Evolutionary conservation across 371 early-diverging fungal genomes (phyloP).

Genomic region (Zopfochytrium polystomum): DNA sequence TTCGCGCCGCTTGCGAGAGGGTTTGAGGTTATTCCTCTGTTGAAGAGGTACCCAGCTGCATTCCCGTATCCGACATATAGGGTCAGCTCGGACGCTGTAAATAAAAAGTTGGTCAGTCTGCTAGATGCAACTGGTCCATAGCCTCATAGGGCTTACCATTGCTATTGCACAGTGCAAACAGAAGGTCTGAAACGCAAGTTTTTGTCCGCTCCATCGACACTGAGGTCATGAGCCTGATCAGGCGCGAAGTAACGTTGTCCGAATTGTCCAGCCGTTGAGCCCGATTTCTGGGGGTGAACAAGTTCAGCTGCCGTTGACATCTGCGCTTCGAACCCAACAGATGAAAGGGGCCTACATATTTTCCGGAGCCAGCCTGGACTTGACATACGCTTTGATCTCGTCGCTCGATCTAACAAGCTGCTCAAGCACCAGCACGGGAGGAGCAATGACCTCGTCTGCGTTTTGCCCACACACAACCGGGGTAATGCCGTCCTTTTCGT

Average conservation of each 20-base stretch:
- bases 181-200: conserved; percentile 66
- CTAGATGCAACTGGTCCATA: background rate
- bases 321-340: too few relatives aligned
- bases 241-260: conserved; percentile 53
- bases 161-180: conserved; percentile 73
- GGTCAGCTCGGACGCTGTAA: conserved; percentile 64
- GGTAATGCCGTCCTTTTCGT: background rate
- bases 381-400: conserved; percentile 38
- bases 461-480: conserved; percentile 31
- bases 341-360: too few relatives aligned
- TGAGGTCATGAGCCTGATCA: conserved; percentile 76
- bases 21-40: conserved; percentile 31
- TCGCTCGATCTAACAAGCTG: conserved; percentile 53
- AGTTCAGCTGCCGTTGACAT: too few relatives aligned
- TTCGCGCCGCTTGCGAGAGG: conserved; percentile 49
- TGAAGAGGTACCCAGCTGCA: conserved; percentile 78
- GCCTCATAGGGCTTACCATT: conserved; percentile 52
- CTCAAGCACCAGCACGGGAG: conserved; percentile 58
- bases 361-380: conserved; percentile 34
- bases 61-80: conserved; percentile 88
- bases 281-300: too few relatives aligned
- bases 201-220: conserved; percentile 56
- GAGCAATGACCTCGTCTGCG: conserved; percentile 64
- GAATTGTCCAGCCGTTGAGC: conserved; percentile 71
- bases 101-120: background rate